phyloP scores from a whole-genome alignment of 176 grass and related monocot genomes.

The Oropetium thomaeum region DNA sequence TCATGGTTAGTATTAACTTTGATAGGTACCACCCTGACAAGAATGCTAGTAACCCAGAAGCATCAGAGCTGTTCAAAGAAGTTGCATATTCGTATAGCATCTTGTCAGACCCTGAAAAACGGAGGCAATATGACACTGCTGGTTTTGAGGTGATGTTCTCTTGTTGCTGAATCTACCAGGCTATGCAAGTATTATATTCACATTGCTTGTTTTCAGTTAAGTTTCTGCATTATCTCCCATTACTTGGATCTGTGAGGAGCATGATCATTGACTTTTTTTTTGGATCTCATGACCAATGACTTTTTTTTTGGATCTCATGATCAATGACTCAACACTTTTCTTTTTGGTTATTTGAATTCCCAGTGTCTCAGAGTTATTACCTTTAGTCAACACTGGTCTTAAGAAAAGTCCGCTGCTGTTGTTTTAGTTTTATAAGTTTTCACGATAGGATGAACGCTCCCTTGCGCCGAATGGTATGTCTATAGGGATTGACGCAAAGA shows the following conservation, averaged over 20 bases:
- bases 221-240: constrained; percentile 16
- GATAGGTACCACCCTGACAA: constrained; percentile 96
- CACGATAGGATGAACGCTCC: not conserved
- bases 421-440: not conserved
- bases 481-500: not conserved
- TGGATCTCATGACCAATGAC: no score
- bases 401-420: not conserved
- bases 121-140: constrained; percentile 94
- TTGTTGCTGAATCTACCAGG: not conserved
- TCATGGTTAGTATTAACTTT: constrained; percentile 25
- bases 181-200: not conserved
- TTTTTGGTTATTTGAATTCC: not conserved
- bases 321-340: constrained; percentile 7
- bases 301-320: no score
- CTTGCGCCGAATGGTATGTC: no score
- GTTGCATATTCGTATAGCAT: constrained; percentile 99
- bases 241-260: not conserved
- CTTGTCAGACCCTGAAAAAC: constrained; percentile 96
- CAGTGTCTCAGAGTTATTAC: not conserved
- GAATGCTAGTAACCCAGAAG: constrained; percentile 93
- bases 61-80: constrained; percentile 99
- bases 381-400: constrained; percentile 19
- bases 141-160: constrained; percentile 80
- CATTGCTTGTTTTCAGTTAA: constrained; percentile 9
- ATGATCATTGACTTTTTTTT: constrained; percentile 6